Conservation (phyloP, 176 grass and related monocot species). For the Ensete glaucum region DNA sequence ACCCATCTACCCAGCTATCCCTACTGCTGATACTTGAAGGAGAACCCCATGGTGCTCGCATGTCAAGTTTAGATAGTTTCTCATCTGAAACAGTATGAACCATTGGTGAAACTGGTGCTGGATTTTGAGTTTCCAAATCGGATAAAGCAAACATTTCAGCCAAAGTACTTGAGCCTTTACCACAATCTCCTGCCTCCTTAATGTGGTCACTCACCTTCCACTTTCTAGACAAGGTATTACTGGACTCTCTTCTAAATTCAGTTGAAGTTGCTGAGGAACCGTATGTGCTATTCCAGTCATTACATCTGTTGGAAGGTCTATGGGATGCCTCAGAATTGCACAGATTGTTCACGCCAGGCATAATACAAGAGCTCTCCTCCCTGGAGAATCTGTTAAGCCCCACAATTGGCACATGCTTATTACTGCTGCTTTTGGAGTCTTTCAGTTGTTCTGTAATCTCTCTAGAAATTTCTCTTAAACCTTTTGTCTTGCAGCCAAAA, state of each 20-base stretch:
- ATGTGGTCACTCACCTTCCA: not conserved
- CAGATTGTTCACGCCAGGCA: not conserved
- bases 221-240: not conserved
- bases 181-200: not conserved
- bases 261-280: not conserved
- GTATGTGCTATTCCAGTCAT: not conserved
- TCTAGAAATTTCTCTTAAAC: not conserved
- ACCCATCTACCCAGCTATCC: not conserved
- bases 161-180: not conserved
- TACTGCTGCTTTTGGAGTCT: not conserved
- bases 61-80: not conserved
- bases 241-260: not conserved
- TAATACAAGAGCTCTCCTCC: not conserved
- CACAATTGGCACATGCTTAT: not conserved
- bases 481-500: not conserved
- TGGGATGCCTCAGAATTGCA: not conserved
- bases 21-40: not conserved
- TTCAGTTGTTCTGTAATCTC: not conserved
- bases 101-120: not conserved
- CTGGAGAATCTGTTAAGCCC: not conserved
- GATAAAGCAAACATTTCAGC: constrained; percentile 12
- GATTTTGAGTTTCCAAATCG: constrained; percentile 1
- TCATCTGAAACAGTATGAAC: not conserved
- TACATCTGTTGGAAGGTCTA: not conserved
- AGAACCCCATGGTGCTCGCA: not conserved